Conservation (phyloP, 1,284 basidiomycete species). For the Neonothopanus nambi region DNA sequence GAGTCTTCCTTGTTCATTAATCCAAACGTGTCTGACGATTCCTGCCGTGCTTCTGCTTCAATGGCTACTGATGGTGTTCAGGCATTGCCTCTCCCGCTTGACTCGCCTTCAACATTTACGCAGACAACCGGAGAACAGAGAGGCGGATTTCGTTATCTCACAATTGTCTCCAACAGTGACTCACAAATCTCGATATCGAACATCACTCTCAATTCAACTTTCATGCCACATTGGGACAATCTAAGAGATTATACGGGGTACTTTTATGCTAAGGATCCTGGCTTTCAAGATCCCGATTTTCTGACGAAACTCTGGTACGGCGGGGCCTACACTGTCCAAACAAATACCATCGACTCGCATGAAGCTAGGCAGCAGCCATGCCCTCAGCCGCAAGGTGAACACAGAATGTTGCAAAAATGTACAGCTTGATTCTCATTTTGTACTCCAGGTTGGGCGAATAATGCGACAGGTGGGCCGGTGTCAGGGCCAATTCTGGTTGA, state of each 20-base stretch:
- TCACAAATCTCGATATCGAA: conserved; percentile 43
- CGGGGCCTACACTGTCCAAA: conserved; percentile 55
- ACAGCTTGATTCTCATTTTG: conserved; percentile 4
- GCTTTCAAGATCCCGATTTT: conserved; percentile 45
- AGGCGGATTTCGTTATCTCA: conserved; percentile 52
- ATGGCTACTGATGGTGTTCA: conserved; percentile 33
- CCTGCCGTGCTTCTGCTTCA: conserved; percentile 33
- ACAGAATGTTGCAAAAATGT: background rate
- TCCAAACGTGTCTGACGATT: conserved; percentile 45
- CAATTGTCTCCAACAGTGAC: conserved; percentile 41
- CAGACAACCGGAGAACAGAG: conserved; percentile 43
- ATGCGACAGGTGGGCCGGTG: conserved; percentile 33
- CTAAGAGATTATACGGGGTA: conserved; percentile 49
- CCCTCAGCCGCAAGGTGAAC: conserved; percentile 32
- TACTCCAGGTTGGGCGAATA: conserved; percentile 35
- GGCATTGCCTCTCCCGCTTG: conserved; percentile 30
- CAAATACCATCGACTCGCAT: conserved; percentile 45
- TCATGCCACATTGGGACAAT: conserved; percentile 47
- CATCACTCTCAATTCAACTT: conserved; percentile 45
- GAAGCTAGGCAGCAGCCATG: conserved; percentile 40
- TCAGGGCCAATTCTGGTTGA: conserved; percentile 36
- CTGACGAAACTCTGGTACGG: conserved; percentile 54
- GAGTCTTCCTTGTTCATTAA: conserved; percentile 49
- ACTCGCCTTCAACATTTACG: conserved; percentile 38
- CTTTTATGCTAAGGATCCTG: conserved; percentile 42